phyloP scores from a whole-genome alignment of 805 yeast species.

The Aciculoconidium aculeatum region DNA sequence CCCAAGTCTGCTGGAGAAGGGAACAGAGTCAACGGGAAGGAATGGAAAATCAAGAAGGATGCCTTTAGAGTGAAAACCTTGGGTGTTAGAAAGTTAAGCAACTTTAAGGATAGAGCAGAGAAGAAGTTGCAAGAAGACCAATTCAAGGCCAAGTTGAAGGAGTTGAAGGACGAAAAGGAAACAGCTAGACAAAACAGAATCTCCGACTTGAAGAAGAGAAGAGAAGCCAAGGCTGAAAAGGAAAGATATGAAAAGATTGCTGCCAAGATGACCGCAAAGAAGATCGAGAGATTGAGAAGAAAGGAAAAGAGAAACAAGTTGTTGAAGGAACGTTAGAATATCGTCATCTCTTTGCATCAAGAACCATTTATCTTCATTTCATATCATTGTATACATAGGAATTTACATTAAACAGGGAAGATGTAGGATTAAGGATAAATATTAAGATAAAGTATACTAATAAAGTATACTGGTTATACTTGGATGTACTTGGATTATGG shows the following conservation, averaged over 20 bases:
- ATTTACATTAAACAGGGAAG: too few species aligned
- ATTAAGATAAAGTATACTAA: too few species aligned
- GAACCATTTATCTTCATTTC: background rate
- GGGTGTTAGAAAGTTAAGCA: slow-evolving; percentile 45
- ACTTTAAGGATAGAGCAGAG: slow-evolving; percentile 65
- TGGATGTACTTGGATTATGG: too few species aligned
- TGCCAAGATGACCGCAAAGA: slow-evolving; percentile 84
- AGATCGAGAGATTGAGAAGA: slow-evolving; percentile 82
- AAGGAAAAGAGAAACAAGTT: slow-evolving; percentile 93
- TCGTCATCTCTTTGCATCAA: background rate
- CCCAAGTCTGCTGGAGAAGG: slow-evolving; percentile 41
- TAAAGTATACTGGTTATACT: too few species aligned
- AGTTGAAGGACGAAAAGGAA: slow-evolving; percentile 74
- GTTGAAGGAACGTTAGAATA: slow-evolving; percentile 71
- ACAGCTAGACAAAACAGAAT: slow-evolving; percentile 48
- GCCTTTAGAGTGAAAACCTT: slow-evolving; percentile 60
- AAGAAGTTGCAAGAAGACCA: slow-evolving; percentile 62
- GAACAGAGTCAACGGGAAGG: slow-evolving; percentile 55
- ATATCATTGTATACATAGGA: too few species aligned
- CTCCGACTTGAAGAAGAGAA: slow-evolving; percentile 60
- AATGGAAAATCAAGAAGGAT: slow-evolving; percentile 64
- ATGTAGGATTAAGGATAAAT: too few species aligned
- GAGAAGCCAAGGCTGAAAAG: slow-evolving; percentile 77
- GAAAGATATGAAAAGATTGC: slow-evolving; percentile 84
- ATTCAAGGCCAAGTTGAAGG: slow-evolving; percentile 62